Evolutionary conservation across 2,329 filamentous ascomycete genomes (phyloP).

Genomic region (Fusarium nematophilum): DNA sequence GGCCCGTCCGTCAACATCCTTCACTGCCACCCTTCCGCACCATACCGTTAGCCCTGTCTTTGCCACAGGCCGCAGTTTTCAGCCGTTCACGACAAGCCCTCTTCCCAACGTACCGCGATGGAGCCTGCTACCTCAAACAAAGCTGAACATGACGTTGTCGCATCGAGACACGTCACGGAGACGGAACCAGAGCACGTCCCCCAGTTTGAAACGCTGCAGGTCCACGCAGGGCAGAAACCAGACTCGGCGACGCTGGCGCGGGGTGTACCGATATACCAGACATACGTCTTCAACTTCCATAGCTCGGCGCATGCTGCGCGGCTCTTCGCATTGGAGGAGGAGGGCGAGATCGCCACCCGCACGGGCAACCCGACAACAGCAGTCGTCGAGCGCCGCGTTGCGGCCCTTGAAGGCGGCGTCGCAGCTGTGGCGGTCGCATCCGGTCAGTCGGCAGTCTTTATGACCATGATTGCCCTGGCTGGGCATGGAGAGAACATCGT

Average conservation of each 20-base stretch:
- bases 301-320: constrained; percentile 93
- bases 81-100: too few relatives aligned
- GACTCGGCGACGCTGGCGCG: constrained; percentile 85
- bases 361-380: constrained; percentile 95
- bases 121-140: too few relatives aligned
- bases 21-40: too few relatives aligned
- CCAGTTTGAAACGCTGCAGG: constrained; percentile 84
- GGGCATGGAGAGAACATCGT: constrained; percentile 91
- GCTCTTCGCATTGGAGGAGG: constrained; percentile 94
- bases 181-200: constrained; percentile 7
- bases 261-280: constrained; percentile 82
- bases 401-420: constrained; percentile 81
- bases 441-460: constrained; percentile 91
- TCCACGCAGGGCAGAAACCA: constrained; percentile 80
- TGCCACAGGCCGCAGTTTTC: too few relatives aligned
- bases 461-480: constrained; percentile 82
- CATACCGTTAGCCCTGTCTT: too few relatives aligned
- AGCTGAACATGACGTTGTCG: too few relatives aligned
- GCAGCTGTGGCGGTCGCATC: constrained; percentile 86
- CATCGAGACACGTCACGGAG: too few relatives aligned
- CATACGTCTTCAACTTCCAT: constrained; percentile 88
- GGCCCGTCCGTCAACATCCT: too few relatives aligned
- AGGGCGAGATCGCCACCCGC: constrained; percentile 95
- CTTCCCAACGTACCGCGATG: too few relatives aligned
- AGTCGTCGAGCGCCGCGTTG: constrained; percentile 79